Percentiles rank a stretch among this genome's conserved stretches.
phyloP scores from a whole-genome alignment of 208 protist genomes.

The Trypanosoma congolense region DNA sequence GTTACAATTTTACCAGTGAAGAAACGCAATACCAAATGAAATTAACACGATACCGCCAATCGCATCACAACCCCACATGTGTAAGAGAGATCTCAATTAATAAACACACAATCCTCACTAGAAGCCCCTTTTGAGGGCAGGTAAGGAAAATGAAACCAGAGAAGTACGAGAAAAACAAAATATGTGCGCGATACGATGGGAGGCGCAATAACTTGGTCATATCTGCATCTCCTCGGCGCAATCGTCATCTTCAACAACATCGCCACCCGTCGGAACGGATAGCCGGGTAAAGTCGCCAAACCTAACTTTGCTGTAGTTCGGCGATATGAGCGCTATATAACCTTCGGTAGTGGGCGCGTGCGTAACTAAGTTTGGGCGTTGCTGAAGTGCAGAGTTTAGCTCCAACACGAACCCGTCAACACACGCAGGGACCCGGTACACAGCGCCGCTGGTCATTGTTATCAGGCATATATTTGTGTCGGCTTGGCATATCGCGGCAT shows the following conservation, averaged over 20 bases:
- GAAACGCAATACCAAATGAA: too few species aligned
- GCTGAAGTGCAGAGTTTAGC: slow-evolving; percentile 55
- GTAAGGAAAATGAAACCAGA: not conserved
- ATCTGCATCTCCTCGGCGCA: slow-evolving; percentile 6
- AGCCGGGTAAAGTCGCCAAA: slow-evolving; percentile 46
- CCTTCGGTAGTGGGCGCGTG: slow-evolving; percentile 58
- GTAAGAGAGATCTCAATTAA: too few species aligned
- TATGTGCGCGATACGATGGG: too few species aligned
- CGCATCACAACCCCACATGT: too few species aligned
- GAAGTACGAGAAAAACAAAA: not conserved
- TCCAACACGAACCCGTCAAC: slow-evolving; percentile 81
- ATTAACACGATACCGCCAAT: too few species aligned
- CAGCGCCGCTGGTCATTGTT: slow-evolving; percentile 33
- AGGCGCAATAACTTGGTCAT: slow-evolving; percentile 4
- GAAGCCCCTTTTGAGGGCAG: too few species aligned
- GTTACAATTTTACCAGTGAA: too few species aligned
- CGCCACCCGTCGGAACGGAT: slow-evolving; percentile 63
- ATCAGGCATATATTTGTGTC: slow-evolving; percentile 79
- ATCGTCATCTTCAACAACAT: slow-evolving; percentile 45
- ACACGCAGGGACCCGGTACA: slow-evolving; percentile 65
- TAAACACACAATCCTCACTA: too few species aligned
- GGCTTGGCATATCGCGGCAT: slow-evolving; percentile 68
- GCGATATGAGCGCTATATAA: slow-evolving; percentile 75
- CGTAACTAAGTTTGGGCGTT: slow-evolving; percentile 49
- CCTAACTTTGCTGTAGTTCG: slow-evolving; percentile 40